Base-by-base conservation (phyloP, 2,329 filamentous ascomycete genomes). In the Sclerotinia nivalis region DNA sequence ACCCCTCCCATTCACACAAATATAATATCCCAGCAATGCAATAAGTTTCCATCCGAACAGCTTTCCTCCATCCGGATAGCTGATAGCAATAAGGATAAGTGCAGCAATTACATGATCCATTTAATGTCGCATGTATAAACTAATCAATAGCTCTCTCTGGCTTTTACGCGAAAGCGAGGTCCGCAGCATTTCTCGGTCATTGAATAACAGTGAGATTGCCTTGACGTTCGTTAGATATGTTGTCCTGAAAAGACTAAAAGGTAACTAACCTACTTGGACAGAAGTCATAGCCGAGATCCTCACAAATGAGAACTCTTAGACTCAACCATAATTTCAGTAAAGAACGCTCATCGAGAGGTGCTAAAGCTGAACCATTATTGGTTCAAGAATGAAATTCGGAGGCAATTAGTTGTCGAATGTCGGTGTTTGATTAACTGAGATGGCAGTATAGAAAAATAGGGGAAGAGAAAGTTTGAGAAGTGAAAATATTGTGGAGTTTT, bases 21-120 rank as follows among this genome's bases (percentile, higher is more conserved):
- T 40, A n/a, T 58, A 37, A 37, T 37, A 37, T 67, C 10, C 54
- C 54, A 25, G 22, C 28, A 15, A 28, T 45, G 28, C 54, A 60
- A 59, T 67, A 59, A 15, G 40, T 58, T n/a, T 18, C 54, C 65
- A 28, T 67, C 37, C 2, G 52, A 67, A 58, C 65, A 67, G n/a
- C 65, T 59, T 20, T 59, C 50, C 52, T 58, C 40, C 52, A n/a
- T 59, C 54, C 0, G 65, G 43, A 31, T 59, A 59, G 37, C 40
- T n/a, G n/a, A n/a, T n/a, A n/a, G n/a, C n/a, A 58, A 22, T 68
- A 49, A 12, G 15, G 43, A 37, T 34, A 45, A 37, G 8, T 25
- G 54, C 43, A 68, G 22, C 65, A 60, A 18, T 60, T 50, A n/a
- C n/a, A n/a, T n/a, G n/a, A n/a, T n/a, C 31, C 54, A 67, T 67